Base-by-base conservation (phyloP, 257 asterid species). In the Nyctanthes arbortristis region DNA sequence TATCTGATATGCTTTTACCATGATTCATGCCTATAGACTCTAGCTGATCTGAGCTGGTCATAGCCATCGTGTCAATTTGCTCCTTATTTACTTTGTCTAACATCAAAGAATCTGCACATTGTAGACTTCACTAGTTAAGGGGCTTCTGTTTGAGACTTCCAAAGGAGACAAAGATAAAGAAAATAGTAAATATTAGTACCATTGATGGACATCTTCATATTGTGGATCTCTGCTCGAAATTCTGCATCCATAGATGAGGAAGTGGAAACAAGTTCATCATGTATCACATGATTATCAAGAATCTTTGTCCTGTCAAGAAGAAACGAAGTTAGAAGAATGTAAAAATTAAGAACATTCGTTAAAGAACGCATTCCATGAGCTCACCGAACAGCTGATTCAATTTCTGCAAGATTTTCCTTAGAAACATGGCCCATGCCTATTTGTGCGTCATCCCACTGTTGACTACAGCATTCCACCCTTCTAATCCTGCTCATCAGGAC, bases 91-190 rank as follows among this genome's bases (percentile, higher is more conserved):
- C 81, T 61, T 81, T 58, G 83, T 88, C 97, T 68, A 80, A 54
- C 65, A 13, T 37, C 64, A 87, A 71, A 57, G 97, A 83, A 74
- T 87, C 96, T 88, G 86, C 78, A 80, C 61, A 65, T 39, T 29
- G 47, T 14, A 34, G 33, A 28, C 4, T 72, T 63, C 29, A 52
- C 31, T 16, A 52, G 52, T 64, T 49, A 60, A 30, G 66, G 5
- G 4, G 7, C 68, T n/a, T 31, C 56, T 35, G 32, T 22, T 67
- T 3, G 59, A 43, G 59, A 39, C 43, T 55, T 55, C 18, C 9
- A 29, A 20, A 34, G 64, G n/a, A 28, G 31, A 52, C 11, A 52
- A 37, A 31, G 20, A 16, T 7, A 60, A 65, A 33, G 20, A 24
- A 2, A 63, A 37, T 33, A 30, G 59, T 36, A 52, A 60, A 39